phyloP scores from a whole-genome alignment of 768 basidiomycete species.

The Auricularia auricula-judae region DNA sequence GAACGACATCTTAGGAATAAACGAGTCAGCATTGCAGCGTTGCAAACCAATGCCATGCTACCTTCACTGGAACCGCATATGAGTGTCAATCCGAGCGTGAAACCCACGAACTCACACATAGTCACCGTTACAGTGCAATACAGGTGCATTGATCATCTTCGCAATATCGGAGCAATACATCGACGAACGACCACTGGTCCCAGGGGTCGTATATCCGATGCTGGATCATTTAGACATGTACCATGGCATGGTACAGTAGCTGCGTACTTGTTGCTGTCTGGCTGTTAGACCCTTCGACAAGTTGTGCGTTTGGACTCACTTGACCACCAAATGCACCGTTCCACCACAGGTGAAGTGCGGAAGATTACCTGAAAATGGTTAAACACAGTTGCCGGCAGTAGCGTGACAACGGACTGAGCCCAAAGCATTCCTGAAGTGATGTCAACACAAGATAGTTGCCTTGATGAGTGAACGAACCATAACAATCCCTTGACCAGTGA shows the following conservation, averaged over 20 bases:
- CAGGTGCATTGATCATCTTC: conserved; percentile 84
- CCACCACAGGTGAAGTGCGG: conserved; percentile 90
- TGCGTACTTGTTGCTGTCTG: conserved; percentile 20
- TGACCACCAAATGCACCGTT: conserved; percentile 82
- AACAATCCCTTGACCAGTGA: conserved; percentile 81
- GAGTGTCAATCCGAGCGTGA: not conserved
- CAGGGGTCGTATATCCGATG: conserved; percentile 88
- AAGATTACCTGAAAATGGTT: conserved; percentile 46
- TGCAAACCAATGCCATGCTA: not conserved
- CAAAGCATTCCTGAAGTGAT: not conserved
- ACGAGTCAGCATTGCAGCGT: too few relatives aligned
- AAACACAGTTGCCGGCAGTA: not conserved
- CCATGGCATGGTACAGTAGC: not conserved
- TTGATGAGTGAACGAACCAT: conserved; percentile 47
- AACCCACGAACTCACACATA: conserved; percentile 16
- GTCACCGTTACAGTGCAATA: conserved; percentile 88
- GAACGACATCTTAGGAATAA: conserved; percentile 54
- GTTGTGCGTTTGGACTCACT: conserved; percentile 38
- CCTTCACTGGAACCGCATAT: not conserved
- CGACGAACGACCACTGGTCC: conserved; percentile 72
- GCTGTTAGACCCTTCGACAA: not conserved
- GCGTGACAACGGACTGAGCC: not conserved
- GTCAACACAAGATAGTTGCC: too few relatives aligned
- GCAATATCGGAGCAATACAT: conserved; percentile 81
- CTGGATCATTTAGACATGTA: conserved; percentile 27